Base-by-base conservation (phyloP, 2,329 filamentous ascomycete genomes). In the Aureobasidium sp. region DNA sequence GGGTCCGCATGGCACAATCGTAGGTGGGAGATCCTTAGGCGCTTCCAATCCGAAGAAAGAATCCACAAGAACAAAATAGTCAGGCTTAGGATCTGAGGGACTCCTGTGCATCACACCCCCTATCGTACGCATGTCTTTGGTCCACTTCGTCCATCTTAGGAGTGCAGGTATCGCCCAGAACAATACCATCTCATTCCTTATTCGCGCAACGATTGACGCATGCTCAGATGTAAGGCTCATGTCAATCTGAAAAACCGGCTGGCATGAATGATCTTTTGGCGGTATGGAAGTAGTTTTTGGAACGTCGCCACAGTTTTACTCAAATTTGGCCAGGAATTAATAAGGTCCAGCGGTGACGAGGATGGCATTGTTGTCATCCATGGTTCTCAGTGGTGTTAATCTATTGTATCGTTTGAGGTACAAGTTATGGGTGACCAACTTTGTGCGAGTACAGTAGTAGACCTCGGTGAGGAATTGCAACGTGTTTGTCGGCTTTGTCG, bases 341-440 rank as follows among this genome's bases (percentile, higher is more conserved):
- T 59, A 45, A 18, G 55, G 55, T 47, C 55, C 55, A 13, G 55
- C 55, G 16, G 55, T 59, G 36, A 59, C 47, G 25, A 36, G 33
- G 13, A 36, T 36, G n/a, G n/a, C n/a, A 36, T 7, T 36, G 33
- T 36, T 36, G 33, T 36, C 33, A 36, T 7, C 33, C 33, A 36
- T 36, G 13, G 33, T 36, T 13, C 7, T 36, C 13, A 36, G 55
- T 45, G 55, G 5, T 45, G 27, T 31, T 27, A 23, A 5, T 9
- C 1, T 42, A 16, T 42, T 3, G 40, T 42, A 16, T 1, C 15
- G 6, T 42, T 9, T 16, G 7, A 5, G 4, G 13, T 11, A 7
- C 6, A 9, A 42, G 4, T 42, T 42, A 42, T 16, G 8, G 40
- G 40, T 42, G 6, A n/a, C n/a, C n/a, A n/a, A n/a, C n/a, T n/a